Base-by-base conservation (phyloP, 2,329 filamentous ascomycete species). In the Neonectria punicea region DNA sequence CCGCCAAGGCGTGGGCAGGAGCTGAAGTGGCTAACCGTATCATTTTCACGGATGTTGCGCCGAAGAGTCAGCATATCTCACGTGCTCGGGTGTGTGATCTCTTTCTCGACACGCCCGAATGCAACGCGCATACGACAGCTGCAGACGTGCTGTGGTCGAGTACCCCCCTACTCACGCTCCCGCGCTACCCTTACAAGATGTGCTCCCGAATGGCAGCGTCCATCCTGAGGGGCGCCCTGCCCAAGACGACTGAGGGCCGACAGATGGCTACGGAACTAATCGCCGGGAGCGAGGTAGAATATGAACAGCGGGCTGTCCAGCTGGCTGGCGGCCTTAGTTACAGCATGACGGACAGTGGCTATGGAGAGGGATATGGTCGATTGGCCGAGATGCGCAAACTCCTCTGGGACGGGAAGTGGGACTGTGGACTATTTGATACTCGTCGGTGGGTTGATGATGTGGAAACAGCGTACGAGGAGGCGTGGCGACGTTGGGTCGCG, bases 181-280 rank as follows among this genome's bases (percentile, higher is more conserved):
- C 96, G 11, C 89, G 96, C 39, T 98, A 98, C 78, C 88, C 92
- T 55, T 98, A 98, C 81, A 99, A 99, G 80, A 99, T 99, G 96
- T 99, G 96, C 80, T 97, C 93, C 47, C 92, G 96, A 58, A 99
- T 99, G 92, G 96, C 95, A 7, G 94, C 96, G 7, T 97, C 93
- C 11, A 98, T 99, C 61, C 85, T 99, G 32, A 92, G 90, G 69
- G 96, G 96, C 16, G 96, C 96, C 0, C 82, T 99, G 4, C 96
- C 96, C 0, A 91, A 89, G 70, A 85, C 83, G 0, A 80, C 83
- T 1, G 88, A 89, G n/a, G 94, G 95, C 3, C 81, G 82, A 7
- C 83, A 82, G 62, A 92, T 92, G 0, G 91, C 91, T 0, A 78
- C 81, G 18, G 93, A 98, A 63, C 85, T 99, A 32, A 93, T 97